phyloP scores from a whole-genome alignment of 148 eudicot genomes.

The Cornus suecica region DNA sequence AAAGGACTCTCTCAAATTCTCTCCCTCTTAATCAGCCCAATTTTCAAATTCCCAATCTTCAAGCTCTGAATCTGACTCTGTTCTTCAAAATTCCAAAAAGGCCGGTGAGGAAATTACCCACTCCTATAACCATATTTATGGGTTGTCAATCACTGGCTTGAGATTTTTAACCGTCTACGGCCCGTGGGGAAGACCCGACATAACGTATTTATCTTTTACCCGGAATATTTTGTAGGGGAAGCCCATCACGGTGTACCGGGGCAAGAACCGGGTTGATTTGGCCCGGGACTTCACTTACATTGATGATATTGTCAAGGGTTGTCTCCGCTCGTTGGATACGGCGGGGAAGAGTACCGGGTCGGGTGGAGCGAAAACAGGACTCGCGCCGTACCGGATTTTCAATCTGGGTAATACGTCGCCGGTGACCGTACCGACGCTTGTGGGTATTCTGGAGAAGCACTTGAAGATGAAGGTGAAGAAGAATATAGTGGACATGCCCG shows the following conservation, averaged over 20 bases:
- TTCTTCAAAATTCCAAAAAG: too few species aligned
- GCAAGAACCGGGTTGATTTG: constrained; percentile 52
- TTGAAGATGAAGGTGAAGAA: constrained; percentile 70
- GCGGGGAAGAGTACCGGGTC: constrained; percentile 67
- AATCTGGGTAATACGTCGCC: constrained; percentile 76
- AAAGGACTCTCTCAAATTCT: too few species aligned
- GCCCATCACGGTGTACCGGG: constrained; percentile 62
- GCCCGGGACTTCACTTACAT: constrained; percentile 80
- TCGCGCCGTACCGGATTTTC: constrained; percentile 63
- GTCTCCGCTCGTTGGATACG: constrained; percentile 58
- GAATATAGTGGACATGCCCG: constrained; percentile 70
- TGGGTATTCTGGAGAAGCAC: constrained; percentile 57
- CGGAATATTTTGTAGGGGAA: constrained; percentile 58
- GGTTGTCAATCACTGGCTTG: constrained; percentile 63
- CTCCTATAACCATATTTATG: constrained; percentile 73
- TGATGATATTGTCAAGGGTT: constrained; percentile 76
- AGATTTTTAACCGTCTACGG: constrained; percentile 81
- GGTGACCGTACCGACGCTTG: constrained; percentile 69
- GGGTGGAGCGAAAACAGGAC: constrained; percentile 67
- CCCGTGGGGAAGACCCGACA: constrained; percentile 88
- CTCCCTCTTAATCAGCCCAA: too few species aligned
- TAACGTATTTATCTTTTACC: constrained; percentile 75
- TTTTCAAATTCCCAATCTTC: too few species aligned
- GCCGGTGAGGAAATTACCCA: constrained; percentile 81
- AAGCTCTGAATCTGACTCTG: too few species aligned